Evolutionary conservation across 23 red algal genomes (phyloP), one percentile per base, ranked within the genome.

Genomic region (Gracilaria domingensis): DNA sequence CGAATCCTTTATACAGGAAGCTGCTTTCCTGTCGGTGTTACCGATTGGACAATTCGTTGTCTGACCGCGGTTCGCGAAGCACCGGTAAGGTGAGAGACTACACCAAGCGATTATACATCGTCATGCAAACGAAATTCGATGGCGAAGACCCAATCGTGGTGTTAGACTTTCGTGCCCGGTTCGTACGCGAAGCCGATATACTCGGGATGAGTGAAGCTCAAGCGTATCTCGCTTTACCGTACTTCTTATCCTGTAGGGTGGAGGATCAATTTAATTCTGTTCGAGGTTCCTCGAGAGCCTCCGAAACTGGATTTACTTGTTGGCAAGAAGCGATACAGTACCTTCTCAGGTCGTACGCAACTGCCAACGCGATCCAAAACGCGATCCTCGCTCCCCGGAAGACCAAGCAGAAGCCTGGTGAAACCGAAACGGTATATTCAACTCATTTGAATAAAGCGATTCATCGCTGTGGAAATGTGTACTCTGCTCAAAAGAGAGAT

Each of bases 301-400:
- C 35, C 1, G 69, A 75, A 47, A 72, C 54, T 79, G 86, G 72
- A 80, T 28, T 88, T 18, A 42, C 51, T 71, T 77, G 62, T 53
- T 89, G 73, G 70, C 86, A 48, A 16, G 86, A 80, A 80, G 86
- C 86, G 47, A 48, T 89, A 4, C 48, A 78, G 20, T 79, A 89
- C 75, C 72, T 89, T 9, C 42, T 89, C 42, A 23, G 86, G 23
- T 78, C 86, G 24, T 80, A 80, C 73, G 53, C 51, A 25, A 89
- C 48, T 0, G 17, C 8, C 0, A 65, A 48, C 11, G 54, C 56
- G 14, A 75, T 89, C n/a, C 35, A 37, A 4, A 13, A 79, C 24
- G 73, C 73, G 4, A 65, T 66, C 8, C 29, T 80, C 13, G 38
- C 48, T 65, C 69, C 42, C 25, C 2, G 48, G 23, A 35, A 47